Evolutionary conservation across 345 rosid species (phyloP).

Genomic region (Hibiscus mutabilis): DNA sequence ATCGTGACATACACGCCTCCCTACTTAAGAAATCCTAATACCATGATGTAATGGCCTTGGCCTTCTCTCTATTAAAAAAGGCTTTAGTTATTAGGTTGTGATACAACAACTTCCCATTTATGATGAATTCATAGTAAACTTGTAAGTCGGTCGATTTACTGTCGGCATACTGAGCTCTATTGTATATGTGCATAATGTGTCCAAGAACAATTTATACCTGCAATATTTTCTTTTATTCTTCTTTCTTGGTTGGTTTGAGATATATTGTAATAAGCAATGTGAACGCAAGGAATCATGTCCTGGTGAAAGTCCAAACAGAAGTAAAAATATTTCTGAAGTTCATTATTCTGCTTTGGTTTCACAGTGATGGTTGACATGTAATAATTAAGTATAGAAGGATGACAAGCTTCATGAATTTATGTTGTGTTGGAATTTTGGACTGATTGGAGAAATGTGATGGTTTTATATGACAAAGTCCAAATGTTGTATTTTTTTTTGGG

Average conservation of each 20-base stretch:
- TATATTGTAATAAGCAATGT: neutral
- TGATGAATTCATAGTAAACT: neutral
- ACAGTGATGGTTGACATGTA: neutral
- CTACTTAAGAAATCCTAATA: too few relatives aligned
- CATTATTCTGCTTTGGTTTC: neutral
- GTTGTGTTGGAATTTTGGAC: neutral
- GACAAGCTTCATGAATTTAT: conserved; percentile 3
- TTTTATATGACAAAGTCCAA: neutral
- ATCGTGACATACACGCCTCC: too few relatives aligned
- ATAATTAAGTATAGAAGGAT: neutral
- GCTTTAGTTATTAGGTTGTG: neutral
- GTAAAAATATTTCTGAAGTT: neutral
- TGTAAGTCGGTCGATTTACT: neutral
- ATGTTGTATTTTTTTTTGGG: neutral
- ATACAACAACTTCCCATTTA: neutral
- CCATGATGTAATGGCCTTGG: too few relatives aligned
- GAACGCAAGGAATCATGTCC: neutral
- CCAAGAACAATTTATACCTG: neutral
- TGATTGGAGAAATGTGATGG: neutral
- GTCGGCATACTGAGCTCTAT: neutral
- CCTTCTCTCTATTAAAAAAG: too few relatives aligned
- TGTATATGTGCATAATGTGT: neutral
- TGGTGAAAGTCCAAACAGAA: neutral
- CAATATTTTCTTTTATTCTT: too few relatives aligned
- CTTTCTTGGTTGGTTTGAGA: neutral